These are phyloP conservation scores for Aspergillus indologenus DNA, from an alignment of 495 filamentous ascomycete species.

Conservation along the genomic window DNA sequence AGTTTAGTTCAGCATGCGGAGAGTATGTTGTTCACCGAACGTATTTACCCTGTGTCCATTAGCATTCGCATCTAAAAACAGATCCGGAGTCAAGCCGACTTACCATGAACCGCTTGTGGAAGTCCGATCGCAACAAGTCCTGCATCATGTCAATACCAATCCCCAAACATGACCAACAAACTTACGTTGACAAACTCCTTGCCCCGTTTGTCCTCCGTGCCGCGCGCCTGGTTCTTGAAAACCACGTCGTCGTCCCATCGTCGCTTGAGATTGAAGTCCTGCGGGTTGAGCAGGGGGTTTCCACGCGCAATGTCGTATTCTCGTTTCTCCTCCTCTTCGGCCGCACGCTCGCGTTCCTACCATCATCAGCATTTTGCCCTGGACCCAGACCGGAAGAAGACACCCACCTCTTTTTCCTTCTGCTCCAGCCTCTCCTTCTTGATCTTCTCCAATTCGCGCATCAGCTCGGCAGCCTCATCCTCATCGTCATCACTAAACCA, in stretches of 20 bases:
- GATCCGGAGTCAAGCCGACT: slow-evolving; percentile 24
- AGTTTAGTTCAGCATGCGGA: too few species aligned
- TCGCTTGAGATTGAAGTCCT: slow-evolving; percentile 45
- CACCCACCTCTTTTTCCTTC: slow-evolving; percentile 70
- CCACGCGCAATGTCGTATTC: slow-evolving; percentile 88
- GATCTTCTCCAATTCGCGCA: slow-evolving; percentile 92
- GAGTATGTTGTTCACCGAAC: slow-evolving; percentile 53
- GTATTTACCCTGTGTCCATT: slow-evolving; percentile 60
- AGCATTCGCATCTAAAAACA: slow-evolving; percentile 21
- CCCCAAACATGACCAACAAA: neutral
- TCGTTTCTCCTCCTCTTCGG: slow-evolving; percentile 73
- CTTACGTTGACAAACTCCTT: slow-evolving; percentile 95
- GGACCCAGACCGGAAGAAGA: neutral
- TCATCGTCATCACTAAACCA: slow-evolving; percentile 66
- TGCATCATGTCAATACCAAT: slow-evolving; percentile 33
- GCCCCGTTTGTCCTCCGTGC: slow-evolving; percentile 88
- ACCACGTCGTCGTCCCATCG: slow-evolving; percentile 99
- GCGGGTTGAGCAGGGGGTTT: slow-evolving; percentile 82
- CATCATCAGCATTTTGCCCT: slow-evolving; percentile 12
- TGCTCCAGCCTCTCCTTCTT: slow-evolving; percentile 84
- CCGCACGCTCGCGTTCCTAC: slow-evolving; percentile 71
- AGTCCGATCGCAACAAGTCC: slow-evolving; percentile 92
- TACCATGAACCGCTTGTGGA: slow-evolving; percentile 97
- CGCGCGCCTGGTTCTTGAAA: slow-evolving; percentile 96
- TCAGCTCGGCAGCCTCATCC: slow-evolving; percentile 85